Evolutionary conservation across 306 rosid genomes (phyloP), one percentile per base, ranked within the genome.

Genomic region (Rosa rugosa): DNA sequence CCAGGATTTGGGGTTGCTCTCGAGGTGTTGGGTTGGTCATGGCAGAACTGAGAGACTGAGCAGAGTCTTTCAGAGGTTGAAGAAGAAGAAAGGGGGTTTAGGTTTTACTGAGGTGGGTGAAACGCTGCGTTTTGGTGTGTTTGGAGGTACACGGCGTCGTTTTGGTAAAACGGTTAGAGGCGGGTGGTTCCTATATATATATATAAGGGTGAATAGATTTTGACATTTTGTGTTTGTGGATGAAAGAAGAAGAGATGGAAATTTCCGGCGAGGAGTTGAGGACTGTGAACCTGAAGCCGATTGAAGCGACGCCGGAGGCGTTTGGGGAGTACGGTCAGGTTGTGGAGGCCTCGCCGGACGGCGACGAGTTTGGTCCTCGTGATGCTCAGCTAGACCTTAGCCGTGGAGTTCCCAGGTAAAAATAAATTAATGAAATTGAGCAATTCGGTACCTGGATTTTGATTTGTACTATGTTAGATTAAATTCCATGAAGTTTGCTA

Each of bases 351-450:
- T 79, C 84, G 0, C 86, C 89, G 1, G 97, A 94, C 62, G 85
- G 87, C 69, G 76, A 77, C 0, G 83, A 68, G 36, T 92, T 91
- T 56, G 94, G 97, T 44, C 88, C 92, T 17, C 53, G 77, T 4
- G 99, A 95, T 69, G 98, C 99, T 82, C 97, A 87, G 64, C 87
- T 92, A 50, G 98, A 95, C 80, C 97, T 95, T 23, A 62, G 45
- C 74, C 80, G 75, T 1, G 99, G 99, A 79, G 83, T 49, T 85
- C 99, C 99, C 60, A 92, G 95, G 97, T 94, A 20, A 1, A 45
- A 12, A 4, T 34, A 6, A 20, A n/a, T n/a, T n/a, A n/a, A n/a
- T n/a, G n/a, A n/a, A n/a, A n/a, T n/a, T n/a, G n/a, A n/a, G n/a
- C n/a, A n/a, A n/a, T n/a, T n/a, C n/a, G n/a, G 8, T 62, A 6